Evolutionary conservation across 2,329 filamentous ascomycete species (phyloP).

Genomic region (Alternaria arbusti): DNA sequence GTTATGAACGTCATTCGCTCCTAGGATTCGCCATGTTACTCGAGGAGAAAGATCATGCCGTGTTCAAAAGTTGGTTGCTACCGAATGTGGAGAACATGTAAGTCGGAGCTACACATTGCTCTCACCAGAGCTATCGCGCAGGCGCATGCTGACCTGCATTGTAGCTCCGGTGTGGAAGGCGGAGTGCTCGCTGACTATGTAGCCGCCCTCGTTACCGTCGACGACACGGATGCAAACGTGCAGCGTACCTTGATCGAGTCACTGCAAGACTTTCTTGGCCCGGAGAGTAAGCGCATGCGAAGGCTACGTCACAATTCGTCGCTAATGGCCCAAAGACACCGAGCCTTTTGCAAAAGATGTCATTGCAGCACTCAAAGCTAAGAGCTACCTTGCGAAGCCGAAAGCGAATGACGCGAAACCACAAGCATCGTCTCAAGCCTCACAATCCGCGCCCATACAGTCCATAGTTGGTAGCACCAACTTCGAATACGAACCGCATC

Average conservation of each 20-base stretch:
- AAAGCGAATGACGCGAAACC: slow-evolving; percentile 5
- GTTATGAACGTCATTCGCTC: slow-evolving; percentile 1
- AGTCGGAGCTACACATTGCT: slow-evolving; percentile 36
- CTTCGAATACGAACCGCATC: slow-evolving; percentile 24
- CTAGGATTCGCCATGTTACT: slow-evolving; percentile 57
- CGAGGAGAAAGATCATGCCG: slow-evolving; percentile 59
- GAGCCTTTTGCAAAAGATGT: slow-evolving; percentile 72
- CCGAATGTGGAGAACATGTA: slow-evolving; percentile 78
- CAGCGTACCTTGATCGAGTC: slow-evolving; percentile 72
- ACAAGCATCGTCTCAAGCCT: not conserved
- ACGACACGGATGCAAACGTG: slow-evolving; percentile 67
- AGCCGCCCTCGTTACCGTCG: slow-evolving; percentile 73
- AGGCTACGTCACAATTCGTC: not conserved
- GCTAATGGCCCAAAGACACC: slow-evolving; percentile 55
- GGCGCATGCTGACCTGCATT: slow-evolving; percentile 6
- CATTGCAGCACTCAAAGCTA: slow-evolving; percentile 68
- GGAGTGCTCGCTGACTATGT: slow-evolving; percentile 86
- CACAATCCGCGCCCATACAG: slow-evolving; percentile 30
- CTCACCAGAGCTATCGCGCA: not conserved
- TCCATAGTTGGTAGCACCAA: slow-evolving; percentile 31
- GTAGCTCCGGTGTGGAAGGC: slow-evolving; percentile 77
- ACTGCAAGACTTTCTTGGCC: slow-evolving; percentile 77
- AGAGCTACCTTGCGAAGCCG: slow-evolving; percentile 44
- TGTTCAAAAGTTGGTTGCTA: slow-evolving; percentile 78
- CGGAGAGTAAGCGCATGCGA: slow-evolving; percentile 51